phyloP scores from a whole-genome alignment of 2,329 filamentous ascomycete species.

The Neocatenulostroma microsporum region DNA sequence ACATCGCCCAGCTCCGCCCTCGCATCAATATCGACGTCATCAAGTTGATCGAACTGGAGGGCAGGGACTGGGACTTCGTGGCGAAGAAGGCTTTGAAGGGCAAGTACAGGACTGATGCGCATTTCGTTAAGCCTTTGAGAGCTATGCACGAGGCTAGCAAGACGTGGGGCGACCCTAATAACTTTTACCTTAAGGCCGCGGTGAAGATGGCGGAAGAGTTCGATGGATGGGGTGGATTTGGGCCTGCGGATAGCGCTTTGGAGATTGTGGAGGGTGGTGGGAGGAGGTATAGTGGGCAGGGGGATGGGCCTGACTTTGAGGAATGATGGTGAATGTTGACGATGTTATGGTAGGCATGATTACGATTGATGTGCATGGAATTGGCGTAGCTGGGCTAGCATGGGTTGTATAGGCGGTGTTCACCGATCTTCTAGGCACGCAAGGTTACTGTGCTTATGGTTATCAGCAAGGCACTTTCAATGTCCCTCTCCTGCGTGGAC shows the following conservation, averaged over 20 bases:
- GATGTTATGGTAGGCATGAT: no score
- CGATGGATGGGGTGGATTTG: slow-evolving; percentile 55
- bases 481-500: no score
- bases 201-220: slow-evolving; percentile 68
- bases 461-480: no score
- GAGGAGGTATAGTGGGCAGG: slow-evolving; percentile 16
- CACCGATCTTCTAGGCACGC: no score
- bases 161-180: slow-evolving; percentile 65
- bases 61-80: slow-evolving; percentile 69
- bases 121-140: slow-evolving; percentile 76
- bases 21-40: slow-evolving; percentile 60
- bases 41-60: slow-evolving; percentile 51
- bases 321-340: no score
- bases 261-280: slow-evolving; percentile 7
- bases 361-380: no score
- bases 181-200: slow-evolving; percentile 60
- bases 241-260: slow-evolving; percentile 11
- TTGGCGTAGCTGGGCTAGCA: no score
- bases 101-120: slow-evolving; percentile 61
- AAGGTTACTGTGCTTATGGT: no score
- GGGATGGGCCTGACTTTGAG: slow-evolving; percentile 2
- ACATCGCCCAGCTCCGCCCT: slow-evolving; percentile 67
- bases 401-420: no score
- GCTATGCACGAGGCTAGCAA: slow-evolving; percentile 67
- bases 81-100: slow-evolving; percentile 62